Conservation (phyloP, 176 grass and related monocot species). For the Aegilops bicornis region DNA sequence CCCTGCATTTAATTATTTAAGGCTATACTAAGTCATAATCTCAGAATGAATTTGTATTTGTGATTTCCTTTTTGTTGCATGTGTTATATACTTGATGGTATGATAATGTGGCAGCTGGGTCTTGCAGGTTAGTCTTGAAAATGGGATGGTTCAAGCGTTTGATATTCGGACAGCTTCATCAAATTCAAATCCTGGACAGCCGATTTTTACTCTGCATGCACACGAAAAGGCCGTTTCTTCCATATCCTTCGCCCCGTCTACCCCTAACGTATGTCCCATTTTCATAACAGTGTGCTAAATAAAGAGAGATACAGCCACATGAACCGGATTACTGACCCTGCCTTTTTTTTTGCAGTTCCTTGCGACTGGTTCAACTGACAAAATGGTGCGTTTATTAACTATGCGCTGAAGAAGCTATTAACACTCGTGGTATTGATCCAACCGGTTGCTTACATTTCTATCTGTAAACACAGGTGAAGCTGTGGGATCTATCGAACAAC, state of each 20-base stretch:
- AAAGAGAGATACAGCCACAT: background rate
- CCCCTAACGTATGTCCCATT: constrained; percentile 50
- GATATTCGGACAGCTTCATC: constrained; percentile 70
- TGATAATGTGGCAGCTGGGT: background rate
- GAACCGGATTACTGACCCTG: background rate
- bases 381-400: constrained; percentile 43
- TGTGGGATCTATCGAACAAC: constrained; percentile 69
- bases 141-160: constrained; percentile 89
- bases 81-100: background rate
- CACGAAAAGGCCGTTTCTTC: constrained; percentile 62
- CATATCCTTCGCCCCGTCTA: constrained; percentile 36
- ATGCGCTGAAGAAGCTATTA: background rate
- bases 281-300: background rate
- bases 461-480: constrained; percentile 50
- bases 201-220: constrained; percentile 81
- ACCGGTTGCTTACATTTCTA: constrained; percentile 1
- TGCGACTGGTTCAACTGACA: constrained; percentile 66
- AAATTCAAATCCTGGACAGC: constrained; percentile 43
- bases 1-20: background rate
- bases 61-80: background rate
- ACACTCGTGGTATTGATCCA: background rate
- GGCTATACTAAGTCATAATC: background rate
- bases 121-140: constrained; percentile 84
- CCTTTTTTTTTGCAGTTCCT: constrained; percentile 45
- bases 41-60: background rate